Evolutionary conservation across 148 eudicot species (phyloP), one percentile per base, ranked within the genome.

Genomic region (Polygonum aviculare): DNA sequence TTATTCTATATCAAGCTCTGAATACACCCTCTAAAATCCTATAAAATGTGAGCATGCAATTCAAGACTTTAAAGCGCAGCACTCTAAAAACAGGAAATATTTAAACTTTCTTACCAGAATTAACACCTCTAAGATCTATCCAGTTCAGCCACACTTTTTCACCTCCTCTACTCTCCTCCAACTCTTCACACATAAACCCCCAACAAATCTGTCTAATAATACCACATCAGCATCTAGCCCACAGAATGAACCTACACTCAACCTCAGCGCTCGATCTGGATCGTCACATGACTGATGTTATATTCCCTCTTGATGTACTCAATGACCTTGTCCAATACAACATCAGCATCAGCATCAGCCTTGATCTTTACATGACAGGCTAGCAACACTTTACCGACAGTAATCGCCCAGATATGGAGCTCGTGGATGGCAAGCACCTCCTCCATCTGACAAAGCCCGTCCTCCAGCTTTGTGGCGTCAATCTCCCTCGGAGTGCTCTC

Each of bases 341-440:
- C 81, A 35, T 78, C 76, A 14, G 84, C 72, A 62, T 73, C 51
- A 14, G 80, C 86, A 45, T 80, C 90, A 10, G 84, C 76, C 77
- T 82, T 85, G 26, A 82, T 80, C 51, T 78, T 75, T 38, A 85
- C 85, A 85, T 89, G 90, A 75, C 96, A 89, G 75, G 87, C 76
- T 79, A 89, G 35, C 60, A 81, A 84, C 54, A 60, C 77, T 79
- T 88, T 89, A 31, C 93, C 93, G 11, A 77, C 69, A 3, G 90
- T 87, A 52, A 89, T 87, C 0, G 91, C 84, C 91, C 93, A 88
- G 31, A 91, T 89, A 81, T 86, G 90, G 75, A 89, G 84, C 79
- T 89, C 90, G 77, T 89, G 93, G 77, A 89, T 84, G 74, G 85
- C 87, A 63, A 35, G 38, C 38, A 91, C 88, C 54, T 90, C 96